Base-by-base conservation (phyloP, 345 rosid species). In the Citrus reticulata region DNA sequence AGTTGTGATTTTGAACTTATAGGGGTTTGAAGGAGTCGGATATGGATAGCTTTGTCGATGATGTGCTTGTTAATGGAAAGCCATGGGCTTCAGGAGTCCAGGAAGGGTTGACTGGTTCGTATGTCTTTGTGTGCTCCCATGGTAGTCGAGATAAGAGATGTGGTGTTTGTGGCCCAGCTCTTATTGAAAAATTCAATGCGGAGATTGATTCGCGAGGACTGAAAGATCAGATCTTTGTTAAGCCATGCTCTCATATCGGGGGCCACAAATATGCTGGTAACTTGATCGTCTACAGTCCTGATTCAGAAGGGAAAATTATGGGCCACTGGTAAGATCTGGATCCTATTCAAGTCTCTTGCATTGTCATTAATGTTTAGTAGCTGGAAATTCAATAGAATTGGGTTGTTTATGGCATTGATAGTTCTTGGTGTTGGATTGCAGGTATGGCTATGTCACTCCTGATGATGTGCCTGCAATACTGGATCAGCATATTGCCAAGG, bases 221-320 rank as follows among this genome's bases (percentile, higher is more conserved):
- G 83, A 81, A 84, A 14, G 90, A 85, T 61, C 82, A 89, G 77
- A 87, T 94, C 29, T 85, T 84, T 66, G 95, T 94, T 29, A 84
- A 79, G 77, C 91, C 95, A 0, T 94, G 98, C 84, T 94, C 99
- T 77, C 99, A 96, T 82, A 70, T 94, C 57, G 99, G 99, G 57
- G 98, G 98, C 1, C 99, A 95, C 79, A 95, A 95, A 80, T 95
- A 95, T 85, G 98, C 99, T 63, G 99, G 99, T n/a, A 95, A 95
- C 71, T 79, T 95, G 90, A 90, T 95, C 22, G 82, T 94, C 65
- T 95, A 82, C 77, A 84, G 91, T 75, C 90, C 97, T 32, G 89
- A 91, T 81, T 77, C 90, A 1, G 87, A 86, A 74, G 97, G 96
- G 32, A 91, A 81, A 79, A 34, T 83, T 27, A 81, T 78, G 70